A percentile compares a stretch with the other conserved stretches of the same genome.
Conservation (phyloP, 2,329 filamentous ascomycete genomes). For the Zymoseptoria brevis region DNA sequence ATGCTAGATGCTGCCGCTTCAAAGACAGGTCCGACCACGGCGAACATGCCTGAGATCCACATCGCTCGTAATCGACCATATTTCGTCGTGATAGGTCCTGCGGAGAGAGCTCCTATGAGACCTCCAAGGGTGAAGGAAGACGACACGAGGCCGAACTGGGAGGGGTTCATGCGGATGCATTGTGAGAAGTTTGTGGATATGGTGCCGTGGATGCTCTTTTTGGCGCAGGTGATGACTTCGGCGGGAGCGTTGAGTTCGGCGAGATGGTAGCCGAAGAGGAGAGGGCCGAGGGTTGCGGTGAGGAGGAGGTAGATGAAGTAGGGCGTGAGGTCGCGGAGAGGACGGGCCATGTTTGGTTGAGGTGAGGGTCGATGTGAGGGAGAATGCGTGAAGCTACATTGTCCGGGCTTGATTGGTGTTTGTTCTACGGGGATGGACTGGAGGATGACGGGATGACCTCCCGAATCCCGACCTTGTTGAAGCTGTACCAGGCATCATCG, state of each 20-base stretch:
- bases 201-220: slow-evolving; percentile 40
- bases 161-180: slow-evolving; percentile 82
- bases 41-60: slow-evolving; percentile 68
- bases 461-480: too few relatives aligned
- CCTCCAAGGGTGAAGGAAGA: slow-evolving; percentile 90
- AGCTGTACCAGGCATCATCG: too few relatives aligned
- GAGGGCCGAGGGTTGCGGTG: slow-evolving; percentile 72
- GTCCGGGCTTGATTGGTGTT: too few relatives aligned
- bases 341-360: slow-evolving; percentile 11
- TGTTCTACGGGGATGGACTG: too few relatives aligned
- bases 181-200: slow-evolving; percentile 44
- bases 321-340: slow-evolving; percentile 50
- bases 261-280: slow-evolving; percentile 92
- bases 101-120: slow-evolving; percentile 69
- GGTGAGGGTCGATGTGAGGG: neutral
- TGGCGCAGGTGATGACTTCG: slow-evolving; percentile 82
- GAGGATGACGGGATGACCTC: too few relatives aligned
- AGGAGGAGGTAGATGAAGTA: slow-evolving; percentile 72
- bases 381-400: too few relatives aligned
- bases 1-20: slow-evolving; percentile 67
- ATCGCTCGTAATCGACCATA: slow-evolving; percentile 71
- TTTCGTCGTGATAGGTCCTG: slow-evolving; percentile 69
- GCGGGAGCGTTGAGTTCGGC: slow-evolving; percentile 93
- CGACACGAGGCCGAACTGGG: slow-evolving; percentile 75
- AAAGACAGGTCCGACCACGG: slow-evolving; percentile 64